A percentile compares a stretch with the other conserved stretches of the same genome.
These are phyloP conservation scores for Melampsora abietis-canadensis DNA, from an alignment of 1,284 basidiomycete species.

Conservation along the genomic window DNA sequence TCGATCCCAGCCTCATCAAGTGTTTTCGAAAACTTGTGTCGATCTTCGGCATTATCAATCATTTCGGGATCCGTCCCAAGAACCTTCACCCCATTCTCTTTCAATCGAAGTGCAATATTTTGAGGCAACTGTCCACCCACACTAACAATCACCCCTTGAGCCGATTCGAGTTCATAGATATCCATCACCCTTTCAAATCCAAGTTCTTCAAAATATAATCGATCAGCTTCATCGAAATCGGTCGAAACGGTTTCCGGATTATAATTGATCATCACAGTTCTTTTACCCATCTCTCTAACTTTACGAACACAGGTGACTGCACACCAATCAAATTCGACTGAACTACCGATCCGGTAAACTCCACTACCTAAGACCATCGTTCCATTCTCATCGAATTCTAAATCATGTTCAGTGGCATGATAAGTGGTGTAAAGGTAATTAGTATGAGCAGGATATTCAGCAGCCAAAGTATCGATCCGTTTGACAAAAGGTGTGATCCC, in stretches of 20 bases:
- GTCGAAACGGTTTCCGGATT: constrained; percentile 99
- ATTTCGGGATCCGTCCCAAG: constrained; percentile 91
- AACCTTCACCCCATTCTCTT: constrained; percentile 84
- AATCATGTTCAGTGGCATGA: constrained; percentile 93
- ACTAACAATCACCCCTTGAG: constrained; percentile 89
- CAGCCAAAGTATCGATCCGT: constrained; percentile 97
- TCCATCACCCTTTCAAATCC: constrained; percentile 99
- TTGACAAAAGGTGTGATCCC: constrained; percentile 96
- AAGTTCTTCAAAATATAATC: constrained; percentile 97
- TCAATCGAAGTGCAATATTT: constrained; percentile 95
- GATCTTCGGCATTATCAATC: constrained; percentile 97
- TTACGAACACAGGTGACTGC: constrained; percentile 94
- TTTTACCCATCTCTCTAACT: constrained; percentile 83
- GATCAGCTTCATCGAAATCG: constrained; percentile 97
- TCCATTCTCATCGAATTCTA: constrained; percentile 92
- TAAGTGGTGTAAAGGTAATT: constrained; percentile 99
- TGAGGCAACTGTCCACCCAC: constrained; percentile 97
- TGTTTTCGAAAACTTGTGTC: constrained; percentile 97
- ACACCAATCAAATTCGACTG: constrained; percentile 99
- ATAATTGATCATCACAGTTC: constrained; percentile 99
- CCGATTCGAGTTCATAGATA: constrained; percentile 93
- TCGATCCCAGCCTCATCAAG: constrained; percentile 93
- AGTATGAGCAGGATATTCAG: constrained; percentile 97
- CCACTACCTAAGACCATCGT: constrained; percentile 99
- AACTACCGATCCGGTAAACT: constrained; percentile 96